These are phyloP conservation scores for Eutrema yunnanense DNA, from an alignment of 345 rosid species.

Conservation along the genomic window DNA sequence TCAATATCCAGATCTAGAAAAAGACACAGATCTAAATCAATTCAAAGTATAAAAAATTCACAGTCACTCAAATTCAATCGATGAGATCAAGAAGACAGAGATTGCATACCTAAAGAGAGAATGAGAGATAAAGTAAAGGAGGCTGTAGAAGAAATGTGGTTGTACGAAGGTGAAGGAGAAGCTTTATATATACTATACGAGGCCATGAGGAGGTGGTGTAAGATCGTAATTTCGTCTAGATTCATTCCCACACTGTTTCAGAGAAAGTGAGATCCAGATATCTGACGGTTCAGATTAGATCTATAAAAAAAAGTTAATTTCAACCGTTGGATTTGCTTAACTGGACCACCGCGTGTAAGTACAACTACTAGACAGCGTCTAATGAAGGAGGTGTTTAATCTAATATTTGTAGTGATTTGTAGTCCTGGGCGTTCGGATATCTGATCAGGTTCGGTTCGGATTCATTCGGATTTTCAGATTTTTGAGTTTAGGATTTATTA, in stretches of 20 bases:
- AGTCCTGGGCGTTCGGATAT: too few species aligned
- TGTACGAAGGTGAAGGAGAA: constrained; percentile 12
- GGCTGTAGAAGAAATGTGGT: not conserved
- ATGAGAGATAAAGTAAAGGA: not conserved
- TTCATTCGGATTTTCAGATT: too few species aligned
- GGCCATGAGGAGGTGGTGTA: not conserved
- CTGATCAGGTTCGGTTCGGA: too few species aligned
- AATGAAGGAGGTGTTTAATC: too few species aligned
- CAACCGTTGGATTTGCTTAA: constrained; percentile 18
- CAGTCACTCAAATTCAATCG: not conserved
- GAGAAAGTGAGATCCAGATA: constrained; percentile 17
- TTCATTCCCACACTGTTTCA: constrained; percentile 17
- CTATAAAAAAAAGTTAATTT: not conserved
- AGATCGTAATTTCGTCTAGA: constrained; percentile 27
- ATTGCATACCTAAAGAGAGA: constrained; percentile 13
- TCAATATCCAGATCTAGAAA: constrained; percentile 4
- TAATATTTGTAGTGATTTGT: too few species aligned
- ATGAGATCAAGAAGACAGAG: not conserved
- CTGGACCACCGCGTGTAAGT: constrained; percentile 32
- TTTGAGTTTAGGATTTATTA: too few species aligned
- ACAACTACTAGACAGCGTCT: constrained; percentile 18
- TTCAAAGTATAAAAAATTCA: too few species aligned
- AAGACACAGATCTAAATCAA: not conserved
- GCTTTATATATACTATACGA: constrained; percentile 20
- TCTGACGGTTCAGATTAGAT: constrained; percentile 22